Evolutionary conservation across 2,329 filamentous ascomycete species (phyloP), one percentile per base, ranked within the genome.

Genomic region (Xylariaceae sp.): DNA sequence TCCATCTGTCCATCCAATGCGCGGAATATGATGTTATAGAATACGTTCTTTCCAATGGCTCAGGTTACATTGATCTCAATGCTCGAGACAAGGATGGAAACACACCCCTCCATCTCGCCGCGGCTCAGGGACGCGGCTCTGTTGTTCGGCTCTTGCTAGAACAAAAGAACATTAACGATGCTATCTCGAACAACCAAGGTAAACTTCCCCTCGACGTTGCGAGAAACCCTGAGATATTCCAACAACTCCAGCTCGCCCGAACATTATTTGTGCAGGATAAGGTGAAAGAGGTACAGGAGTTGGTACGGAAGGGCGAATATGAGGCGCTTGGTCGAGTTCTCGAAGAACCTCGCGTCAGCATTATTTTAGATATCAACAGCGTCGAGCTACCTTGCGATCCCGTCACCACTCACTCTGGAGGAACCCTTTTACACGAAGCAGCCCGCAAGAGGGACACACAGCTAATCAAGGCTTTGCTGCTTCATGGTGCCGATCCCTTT

Each of bases 401-500:
- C 1, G 77, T 79, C 2, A 96, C 92, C 0, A 78, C 88, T 1
- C 87, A 95, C 67, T 82, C 86, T 5, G 94, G 94, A n/a, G 95
- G 94, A 9, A 97, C 92, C 0, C 77, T 99, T 7, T 80, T 99
- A 37, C 94, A 99, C 72, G 93, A 99, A 73, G 94, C 93, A 0
- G 92, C 94, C 5, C 86, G 92, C 67, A 91, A 88, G 72, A 92
- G 85, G 75, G 92, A 99, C 70, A 87, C 86, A 23, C 88, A 89
- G 67, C 82, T 99, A 18, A 96, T 96, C 60, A 90, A 97, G 71
- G 83, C 96, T 15, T 81, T 99, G 10, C 79, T 99, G 44, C 85
- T 97, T 55, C 95, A 97, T 70, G 94, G 94, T 9, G 94, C 93
- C 9, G 94, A 99, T 74, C 94, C 94, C 0, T 99, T 99, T 76